A percentile compares a stretch with the other conserved stretches of the same genome.
These are phyloP conservation scores for Flaveria sonorensis DNA, from an alignment of 129 eudicot genomes.

Conservation along the genomic window DNA sequence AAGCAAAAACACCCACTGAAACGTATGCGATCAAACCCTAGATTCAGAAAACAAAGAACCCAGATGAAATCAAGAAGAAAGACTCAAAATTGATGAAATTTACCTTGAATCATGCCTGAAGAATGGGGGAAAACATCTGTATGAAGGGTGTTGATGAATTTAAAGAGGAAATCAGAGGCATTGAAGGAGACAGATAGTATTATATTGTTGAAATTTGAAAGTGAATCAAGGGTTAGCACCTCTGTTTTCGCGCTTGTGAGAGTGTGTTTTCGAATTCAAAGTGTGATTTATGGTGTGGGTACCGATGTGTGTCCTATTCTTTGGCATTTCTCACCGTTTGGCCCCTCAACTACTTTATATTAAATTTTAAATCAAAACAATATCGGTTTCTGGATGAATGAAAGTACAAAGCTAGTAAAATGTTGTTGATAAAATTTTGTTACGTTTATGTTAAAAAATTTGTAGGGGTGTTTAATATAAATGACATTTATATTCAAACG, in stretches of 20 bases:
- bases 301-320: conserved; percentile 29
- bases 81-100: neutral
- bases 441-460: no score
- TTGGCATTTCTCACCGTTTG: conserved; percentile 30
- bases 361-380: no score
- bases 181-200: conserved; percentile 22
- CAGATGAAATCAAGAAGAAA: neutral
- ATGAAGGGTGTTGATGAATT: neutral
- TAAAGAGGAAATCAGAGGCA: neutral
- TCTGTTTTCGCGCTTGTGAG: conserved; percentile 42
- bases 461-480: no score
- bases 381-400: no score
- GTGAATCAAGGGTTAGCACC: conserved; percentile 9
- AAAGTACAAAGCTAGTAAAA: no score
- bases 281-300: conserved; percentile 27
- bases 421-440: no score
- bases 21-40: conserved; percentile 29
- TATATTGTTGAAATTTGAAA: conserved; percentile 35
- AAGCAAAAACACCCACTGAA: neutral
- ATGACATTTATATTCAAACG: no score
- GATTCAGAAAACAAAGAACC: conserved; percentile 26
- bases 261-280: conserved; percentile 35
- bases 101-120: conserved; percentile 20
- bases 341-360: conserved; percentile 17
- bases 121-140: conserved; percentile 11